Evolutionary conservation across 192 early-diverging fungal species (phyloP), one percentile per base, ranked within the genome.

Genomic region (Podochytrium sp.): DNA sequence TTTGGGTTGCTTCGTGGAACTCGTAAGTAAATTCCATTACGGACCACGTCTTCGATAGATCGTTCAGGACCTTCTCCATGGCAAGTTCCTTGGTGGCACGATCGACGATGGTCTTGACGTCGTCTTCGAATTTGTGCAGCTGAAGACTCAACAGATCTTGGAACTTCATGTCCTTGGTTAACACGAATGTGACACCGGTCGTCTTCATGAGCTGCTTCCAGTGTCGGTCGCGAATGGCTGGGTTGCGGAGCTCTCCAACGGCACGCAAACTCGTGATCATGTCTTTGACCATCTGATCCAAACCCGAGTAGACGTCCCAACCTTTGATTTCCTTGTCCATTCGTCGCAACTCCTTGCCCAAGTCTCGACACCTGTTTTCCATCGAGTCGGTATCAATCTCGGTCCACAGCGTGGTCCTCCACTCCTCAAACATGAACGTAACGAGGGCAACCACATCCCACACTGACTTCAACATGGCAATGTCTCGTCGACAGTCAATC

Each of bases 161-260:
- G 79, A 89, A 89, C 66, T 89, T 89, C 88, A 89, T 85, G 74
- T 89, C 87, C 55, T 84, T 81, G 0, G 87, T 90, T 76, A 89
- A 65, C 3, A 89, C 86, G 71, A 90, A 90, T 0, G 85, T 89
- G 1, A 89, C 87, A 7, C 88, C 88, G 0, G 87, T 89, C 30
- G 85, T 90, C 68, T 90, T 89, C 88, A 90, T 89, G 50, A 90
- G 74, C 76, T 90, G 88, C 62, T 89, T 90, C 88, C 88, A 90
- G 74, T 90, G 88, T 16, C 88, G 80, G 34, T 90, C 88, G 27
- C 88, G 85, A 51, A 90, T 89, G 18, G 88, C 87, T 55, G 74
- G 86, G 77, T 87, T 90, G 39, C 88, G 52, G 3, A 90, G 75
- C 72, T 90, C 88, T 18, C 87, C 88, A 34, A 89, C 88, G n/a